Evolutionary conservation across 805 yeast genomes (phyloP).

Genomic region (Teunomyces tritomae): DNA sequence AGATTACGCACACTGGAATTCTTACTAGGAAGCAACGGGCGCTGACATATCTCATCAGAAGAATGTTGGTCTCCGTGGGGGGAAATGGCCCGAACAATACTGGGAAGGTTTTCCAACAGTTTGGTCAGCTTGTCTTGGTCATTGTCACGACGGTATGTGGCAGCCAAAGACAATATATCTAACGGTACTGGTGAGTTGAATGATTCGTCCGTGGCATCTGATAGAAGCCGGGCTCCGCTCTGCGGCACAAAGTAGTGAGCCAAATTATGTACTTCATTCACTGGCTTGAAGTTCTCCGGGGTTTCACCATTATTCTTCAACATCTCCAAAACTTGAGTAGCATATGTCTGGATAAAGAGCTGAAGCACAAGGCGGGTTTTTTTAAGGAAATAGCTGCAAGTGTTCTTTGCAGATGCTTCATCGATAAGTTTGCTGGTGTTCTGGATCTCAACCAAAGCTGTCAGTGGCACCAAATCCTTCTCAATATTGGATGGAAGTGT

Average conservation of each 20-base stretch:
- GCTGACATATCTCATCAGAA: not conserved
- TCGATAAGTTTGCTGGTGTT: constrained; percentile 25
- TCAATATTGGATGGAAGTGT: constrained; percentile 48
- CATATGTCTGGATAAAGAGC: constrained; percentile 60
- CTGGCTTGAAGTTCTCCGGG: constrained; percentile 12
- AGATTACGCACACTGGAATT: not conserved
- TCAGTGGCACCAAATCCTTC: constrained; percentile 46
- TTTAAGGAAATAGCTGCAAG: constrained; percentile 47
- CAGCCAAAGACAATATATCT: constrained; percentile 42
- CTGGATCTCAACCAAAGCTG: constrained; percentile 37
- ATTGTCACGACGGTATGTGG: constrained; percentile 30
- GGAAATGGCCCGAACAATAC: not conserved
- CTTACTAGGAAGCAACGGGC: not conserved
- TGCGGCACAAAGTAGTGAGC: constrained; percentile 2
- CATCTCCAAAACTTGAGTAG: constrained; percentile 47
- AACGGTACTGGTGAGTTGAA: constrained; percentile 27
- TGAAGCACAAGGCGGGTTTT: constrained; percentile 57
- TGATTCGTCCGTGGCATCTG: not conserved
- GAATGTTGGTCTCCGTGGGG: not conserved
- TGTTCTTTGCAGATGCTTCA: constrained; percentile 23
- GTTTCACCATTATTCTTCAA: constrained; percentile 21
- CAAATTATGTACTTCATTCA: constrained; percentile 7
- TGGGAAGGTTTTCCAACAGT: not conserved
- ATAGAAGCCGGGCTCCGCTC: not conserved
- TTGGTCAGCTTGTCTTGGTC: constrained; percentile 5